phyloP scores from a whole-genome alignment of 345 rosid genomes.

The Psidium friedrichsthalianum region DNA sequence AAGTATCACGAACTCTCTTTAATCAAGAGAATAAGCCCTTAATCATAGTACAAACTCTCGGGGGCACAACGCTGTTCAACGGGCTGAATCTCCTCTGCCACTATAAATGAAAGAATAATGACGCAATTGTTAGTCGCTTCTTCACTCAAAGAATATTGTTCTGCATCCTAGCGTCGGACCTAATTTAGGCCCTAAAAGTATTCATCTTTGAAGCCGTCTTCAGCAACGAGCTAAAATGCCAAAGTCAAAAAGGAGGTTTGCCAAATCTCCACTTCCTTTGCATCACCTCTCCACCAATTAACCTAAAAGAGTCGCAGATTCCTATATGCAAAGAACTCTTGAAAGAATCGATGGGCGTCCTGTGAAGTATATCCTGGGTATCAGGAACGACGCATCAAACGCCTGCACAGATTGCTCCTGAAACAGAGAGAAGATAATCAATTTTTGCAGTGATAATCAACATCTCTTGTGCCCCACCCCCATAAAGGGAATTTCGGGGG shows the following conservation, averaged over 20 bases:
- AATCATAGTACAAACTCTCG: neutral
- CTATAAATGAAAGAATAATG: neutral
- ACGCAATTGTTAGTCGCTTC: neutral
- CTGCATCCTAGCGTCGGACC: neutral
- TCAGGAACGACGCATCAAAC: neutral
- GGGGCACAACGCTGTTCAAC: neutral
- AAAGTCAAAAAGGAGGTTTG: neutral
- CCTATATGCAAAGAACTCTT: neutral
- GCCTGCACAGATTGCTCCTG: constrained; percentile 12
- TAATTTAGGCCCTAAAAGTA: neutral
- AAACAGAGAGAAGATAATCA: neutral
- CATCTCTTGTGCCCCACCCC: neutral
- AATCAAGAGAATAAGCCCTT: neutral
- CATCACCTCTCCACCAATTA: neutral
- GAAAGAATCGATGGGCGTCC: neutral
- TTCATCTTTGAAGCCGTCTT: neutral
- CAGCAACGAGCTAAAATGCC: neutral
- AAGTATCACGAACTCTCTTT: neutral
- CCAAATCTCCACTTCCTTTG: neutral
- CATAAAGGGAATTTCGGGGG: too few species aligned
- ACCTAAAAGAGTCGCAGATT: neutral
- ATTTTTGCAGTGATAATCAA: neutral
- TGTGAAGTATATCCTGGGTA: neutral
- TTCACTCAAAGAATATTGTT: neutral
- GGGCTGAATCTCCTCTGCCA: neutral